These are phyloP conservation scores for Eucalyptus sideroxylon DNA, from an alignment of 345 rosid species.

Conservation along the genomic window DNA sequence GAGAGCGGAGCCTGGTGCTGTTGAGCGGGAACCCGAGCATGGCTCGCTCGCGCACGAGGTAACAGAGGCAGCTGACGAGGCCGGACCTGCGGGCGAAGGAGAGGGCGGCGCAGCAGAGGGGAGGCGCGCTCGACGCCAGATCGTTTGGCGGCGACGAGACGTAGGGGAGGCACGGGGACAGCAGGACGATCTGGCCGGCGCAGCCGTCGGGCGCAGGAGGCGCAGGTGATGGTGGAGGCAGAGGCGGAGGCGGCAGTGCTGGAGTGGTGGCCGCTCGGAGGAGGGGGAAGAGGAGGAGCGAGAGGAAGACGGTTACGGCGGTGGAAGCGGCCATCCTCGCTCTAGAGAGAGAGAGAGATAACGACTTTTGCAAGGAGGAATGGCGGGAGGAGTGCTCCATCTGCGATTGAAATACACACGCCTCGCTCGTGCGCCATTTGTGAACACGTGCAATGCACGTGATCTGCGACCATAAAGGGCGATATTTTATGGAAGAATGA, in stretches of 20 bases:
- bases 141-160: slow-evolving; percentile 59
- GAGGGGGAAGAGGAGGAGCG: neutral
- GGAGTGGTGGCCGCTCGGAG: neutral
- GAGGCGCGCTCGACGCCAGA: slow-evolving; percentile 13
- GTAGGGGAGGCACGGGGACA: slow-evolving; percentile 73
- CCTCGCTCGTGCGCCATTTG: neutral
- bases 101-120: slow-evolving; percentile 57
- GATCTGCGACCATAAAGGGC: neutral
- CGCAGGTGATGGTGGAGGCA: neutral
- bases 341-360: neutral
- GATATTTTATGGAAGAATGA: neutral
- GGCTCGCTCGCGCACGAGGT: slow-evolving; percentile 47
- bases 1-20: slow-evolving; percentile 34
- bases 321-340: neutral
- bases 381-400: neutral
- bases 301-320: neutral
- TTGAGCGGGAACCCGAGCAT: slow-evolving; percentile 77
- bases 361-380: neutral
- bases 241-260: neutral
- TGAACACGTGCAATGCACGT: neutral
- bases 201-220: slow-evolving; percentile 22
- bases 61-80: slow-evolving; percentile 54
- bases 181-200: slow-evolving; percentile 39
- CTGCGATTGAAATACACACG: neutral
- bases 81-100: slow-evolving; percentile 16